These are phyloP conservation scores for Uronychia binucleata DNA, from an alignment of 73 alveolate species.

Conservation along the genomic window DNA sequence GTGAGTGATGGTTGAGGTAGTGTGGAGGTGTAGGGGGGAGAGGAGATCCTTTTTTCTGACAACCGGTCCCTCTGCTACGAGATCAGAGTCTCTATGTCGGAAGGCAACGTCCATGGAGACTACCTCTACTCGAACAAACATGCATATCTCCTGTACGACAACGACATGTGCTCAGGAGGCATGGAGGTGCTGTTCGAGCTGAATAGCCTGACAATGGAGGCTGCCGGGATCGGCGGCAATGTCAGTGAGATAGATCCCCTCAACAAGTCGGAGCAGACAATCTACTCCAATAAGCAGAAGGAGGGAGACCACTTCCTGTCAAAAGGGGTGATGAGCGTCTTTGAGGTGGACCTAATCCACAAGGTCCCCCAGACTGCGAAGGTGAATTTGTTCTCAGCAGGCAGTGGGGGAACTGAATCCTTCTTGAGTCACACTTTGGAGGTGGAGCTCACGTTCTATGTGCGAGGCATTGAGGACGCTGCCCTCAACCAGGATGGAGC, in stretches of 20 bases:
- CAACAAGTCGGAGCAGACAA: not conserved
- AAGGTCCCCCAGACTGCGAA: not conserved
- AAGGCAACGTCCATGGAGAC: not conserved
- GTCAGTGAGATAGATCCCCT: not conserved
- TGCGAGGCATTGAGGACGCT: not conserved
- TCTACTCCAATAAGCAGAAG: not conserved
- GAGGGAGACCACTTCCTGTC: not conserved
- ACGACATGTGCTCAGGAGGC: not conserved
- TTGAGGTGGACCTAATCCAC: not conserved
- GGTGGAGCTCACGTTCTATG: not conserved
- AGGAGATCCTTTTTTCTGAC: not conserved
- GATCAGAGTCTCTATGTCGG: not conserved
- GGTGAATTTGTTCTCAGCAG: not conserved
- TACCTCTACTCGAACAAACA: not conserved
- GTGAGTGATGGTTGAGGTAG: too few species aligned
- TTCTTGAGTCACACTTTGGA: not conserved
- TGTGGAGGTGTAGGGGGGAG: too few species aligned
- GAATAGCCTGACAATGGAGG: not conserved
- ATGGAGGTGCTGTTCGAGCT: not conserved
- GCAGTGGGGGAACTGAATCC: not conserved
- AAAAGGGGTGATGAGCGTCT: not conserved
- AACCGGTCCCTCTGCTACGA: not conserved
- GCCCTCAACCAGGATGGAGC: not conserved
- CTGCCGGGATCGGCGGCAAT: not conserved
- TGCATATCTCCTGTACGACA: not conserved